Base-by-base conservation (phyloP, 2,329 filamentous ascomycete species). In the Fusarium sp. region DNA sequence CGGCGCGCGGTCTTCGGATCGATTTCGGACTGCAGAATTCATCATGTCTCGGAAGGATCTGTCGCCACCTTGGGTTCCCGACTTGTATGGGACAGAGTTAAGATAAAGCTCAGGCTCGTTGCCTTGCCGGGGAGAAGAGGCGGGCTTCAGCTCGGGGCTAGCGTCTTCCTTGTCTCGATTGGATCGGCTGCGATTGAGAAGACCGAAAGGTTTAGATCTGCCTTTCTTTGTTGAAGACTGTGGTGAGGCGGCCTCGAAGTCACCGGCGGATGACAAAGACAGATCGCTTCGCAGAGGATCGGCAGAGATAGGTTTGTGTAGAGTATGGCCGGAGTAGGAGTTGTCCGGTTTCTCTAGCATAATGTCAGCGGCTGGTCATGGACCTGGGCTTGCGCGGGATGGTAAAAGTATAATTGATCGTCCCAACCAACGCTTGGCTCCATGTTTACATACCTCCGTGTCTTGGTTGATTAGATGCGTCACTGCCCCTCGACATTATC, bases 31-130 rank as follows among this genome's bases (percentile, higher is more conserved):
- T 24, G 85, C 84, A 31, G 91, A 88, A 66, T 82, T 84, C 83
- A 92, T 90, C 81, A 91, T 90, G 44, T 91, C 87, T 70, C 88
- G 87, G 73, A 91, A 89, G 5, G 89, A 85, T 71, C 90, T 87
- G 58, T 94, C 92, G 72, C 88, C 87, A 38, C 80, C 86, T 34
- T 89, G 78, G 2, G 91, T 89, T 11, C 92, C 88, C 2, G 90
- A 90, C 76, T 86, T 90, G 53, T 89, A 81, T 36, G 78, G 73
- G 10, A 76, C 66, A 34, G 73, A 71, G 57, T 73, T 76, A 45
- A 79, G 77, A 54, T 76, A 59, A 7, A 73, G 34, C 40, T 78
- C 69, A 49, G 72, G 71, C 45, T 76, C 76, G 63, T 72, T 74
- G 9, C 72, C 60, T 40, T 44, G 74, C 65, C 64, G 49, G 31